Evolutionary conservation across 345 rosid genomes (phyloP).

Genomic region (Populus pruinosa): DNA sequence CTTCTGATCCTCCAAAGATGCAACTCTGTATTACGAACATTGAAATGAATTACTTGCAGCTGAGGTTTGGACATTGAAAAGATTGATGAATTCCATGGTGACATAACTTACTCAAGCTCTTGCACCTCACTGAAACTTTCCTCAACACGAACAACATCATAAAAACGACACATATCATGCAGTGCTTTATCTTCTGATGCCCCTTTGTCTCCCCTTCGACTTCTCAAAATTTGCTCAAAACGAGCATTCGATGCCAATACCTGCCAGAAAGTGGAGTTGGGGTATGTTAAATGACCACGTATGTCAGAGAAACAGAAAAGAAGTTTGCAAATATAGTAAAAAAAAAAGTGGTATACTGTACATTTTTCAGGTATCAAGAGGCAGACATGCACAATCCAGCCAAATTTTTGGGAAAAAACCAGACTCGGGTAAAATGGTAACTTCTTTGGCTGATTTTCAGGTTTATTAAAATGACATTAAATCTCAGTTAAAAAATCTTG

Average conservation of each 20-base stretch:
- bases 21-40: slow-evolving; percentile 38
- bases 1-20: slow-evolving; percentile 65
- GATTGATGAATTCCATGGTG: slow-evolving; percentile 14
- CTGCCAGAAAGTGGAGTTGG: slow-evolving; percentile 28
- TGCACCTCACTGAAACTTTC: slow-evolving; percentile 24
- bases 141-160: slow-evolving; percentile 71
- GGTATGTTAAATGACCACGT: not conserved
- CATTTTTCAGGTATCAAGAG: not conserved
- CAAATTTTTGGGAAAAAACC: not conserved
- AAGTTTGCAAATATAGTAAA: not conserved
- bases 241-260: slow-evolving; percentile 59
- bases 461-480: not conserved
- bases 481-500: not conserved
- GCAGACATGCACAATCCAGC: not conserved
- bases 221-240: slow-evolving; percentile 86
- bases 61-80: not conserved
- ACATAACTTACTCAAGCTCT: slow-evolving; percentile 49
- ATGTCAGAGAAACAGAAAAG: not conserved
- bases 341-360: too few relatives aligned
- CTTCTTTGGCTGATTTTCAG: not conserved
- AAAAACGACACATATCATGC: slow-evolving; percentile 59
- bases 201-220: slow-evolving; percentile 44
- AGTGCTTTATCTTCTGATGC: slow-evolving; percentile 29
- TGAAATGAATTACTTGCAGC: not conserved
- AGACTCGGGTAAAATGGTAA: not conserved